These are phyloP conservation scores for Microcos paniculata DNA, from an alignment of 345 rosid species.

Conservation along the genomic window DNA sequence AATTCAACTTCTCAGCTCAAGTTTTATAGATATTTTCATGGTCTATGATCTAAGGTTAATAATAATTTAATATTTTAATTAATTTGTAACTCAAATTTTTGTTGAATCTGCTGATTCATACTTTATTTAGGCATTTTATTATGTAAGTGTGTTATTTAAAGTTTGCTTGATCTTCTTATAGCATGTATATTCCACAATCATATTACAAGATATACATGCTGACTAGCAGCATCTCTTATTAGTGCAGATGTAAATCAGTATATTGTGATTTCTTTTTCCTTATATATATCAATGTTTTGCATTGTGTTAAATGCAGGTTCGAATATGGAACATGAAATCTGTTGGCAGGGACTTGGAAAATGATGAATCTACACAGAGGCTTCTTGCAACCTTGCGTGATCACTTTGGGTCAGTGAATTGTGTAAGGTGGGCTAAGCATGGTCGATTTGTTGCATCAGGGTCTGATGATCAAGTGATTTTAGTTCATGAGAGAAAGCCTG, in stretches of 20 bases:
- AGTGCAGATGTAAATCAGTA: neutral
- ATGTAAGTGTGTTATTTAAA: no score
- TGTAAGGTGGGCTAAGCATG: slow-evolving; percentile 98
- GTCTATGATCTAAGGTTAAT: neutral
- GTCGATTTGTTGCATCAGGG: slow-evolving; percentile 86
- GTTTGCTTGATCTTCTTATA: no score
- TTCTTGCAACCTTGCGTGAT: slow-evolving; percentile 95
- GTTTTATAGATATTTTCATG: neutral
- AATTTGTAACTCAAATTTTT: no score
- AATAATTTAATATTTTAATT: no score
- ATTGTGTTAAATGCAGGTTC: slow-evolving; percentile 50
- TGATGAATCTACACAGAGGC: slow-evolving; percentile 65
- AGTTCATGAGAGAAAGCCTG: slow-evolving; percentile 94
- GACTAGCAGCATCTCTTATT: neutral
- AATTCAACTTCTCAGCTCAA: neutral
- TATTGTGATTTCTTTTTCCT: no score
- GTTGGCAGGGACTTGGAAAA: slow-evolving; percentile 59
- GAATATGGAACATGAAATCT: slow-evolving; percentile 94
- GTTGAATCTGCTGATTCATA: no score
- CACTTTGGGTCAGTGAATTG: slow-evolving; percentile 99
- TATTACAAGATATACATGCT: neutral
- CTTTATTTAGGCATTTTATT: no score
- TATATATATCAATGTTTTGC: neutral
- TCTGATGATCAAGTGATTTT: slow-evolving; percentile 96
- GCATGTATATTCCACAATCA: neutral